Evolutionary conservation across 2,329 filamentous ascomycete genomes (phyloP).

Genomic region (Alternaria sp.): DNA sequence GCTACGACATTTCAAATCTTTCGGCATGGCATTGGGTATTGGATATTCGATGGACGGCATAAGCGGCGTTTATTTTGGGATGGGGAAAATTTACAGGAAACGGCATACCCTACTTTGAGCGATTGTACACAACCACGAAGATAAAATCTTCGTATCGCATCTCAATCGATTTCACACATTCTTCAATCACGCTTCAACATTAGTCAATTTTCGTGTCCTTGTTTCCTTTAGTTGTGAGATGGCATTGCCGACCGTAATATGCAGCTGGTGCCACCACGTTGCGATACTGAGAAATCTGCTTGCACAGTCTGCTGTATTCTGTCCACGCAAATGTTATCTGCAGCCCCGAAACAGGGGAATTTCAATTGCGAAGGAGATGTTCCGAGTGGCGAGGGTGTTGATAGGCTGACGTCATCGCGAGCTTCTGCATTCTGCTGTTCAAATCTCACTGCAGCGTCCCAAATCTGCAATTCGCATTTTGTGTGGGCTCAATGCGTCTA

Average conservation of each 20-base stretch:
- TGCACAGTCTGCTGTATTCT: neutral
- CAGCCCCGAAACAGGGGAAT: neutral
- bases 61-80: slow-evolving; percentile 2
- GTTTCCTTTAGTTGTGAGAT: neutral
- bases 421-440: neutral
- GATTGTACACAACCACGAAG: neutral
- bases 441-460: neutral
- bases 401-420: neutral
- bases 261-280: neutral
- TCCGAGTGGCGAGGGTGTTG: neutral
- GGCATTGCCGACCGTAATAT: fast-evolving
- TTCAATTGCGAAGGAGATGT: neutral
- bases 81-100: neutral
- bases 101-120: slow-evolving; percentile 11
- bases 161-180: neutral
- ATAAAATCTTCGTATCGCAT: neutral
- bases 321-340: fast-evolving
- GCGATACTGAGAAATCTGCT: fast-evolving
- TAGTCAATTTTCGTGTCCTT: neutral
- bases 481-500: neutral
- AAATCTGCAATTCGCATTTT: neutral
- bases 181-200: neutral
- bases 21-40: neutral
- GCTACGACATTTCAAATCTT: neutral
- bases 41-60: neutral